phyloP scores from a whole-genome alignment of 2,329 filamentous ascomycete species.

The Sphaerostilbella broomeana region DNA sequence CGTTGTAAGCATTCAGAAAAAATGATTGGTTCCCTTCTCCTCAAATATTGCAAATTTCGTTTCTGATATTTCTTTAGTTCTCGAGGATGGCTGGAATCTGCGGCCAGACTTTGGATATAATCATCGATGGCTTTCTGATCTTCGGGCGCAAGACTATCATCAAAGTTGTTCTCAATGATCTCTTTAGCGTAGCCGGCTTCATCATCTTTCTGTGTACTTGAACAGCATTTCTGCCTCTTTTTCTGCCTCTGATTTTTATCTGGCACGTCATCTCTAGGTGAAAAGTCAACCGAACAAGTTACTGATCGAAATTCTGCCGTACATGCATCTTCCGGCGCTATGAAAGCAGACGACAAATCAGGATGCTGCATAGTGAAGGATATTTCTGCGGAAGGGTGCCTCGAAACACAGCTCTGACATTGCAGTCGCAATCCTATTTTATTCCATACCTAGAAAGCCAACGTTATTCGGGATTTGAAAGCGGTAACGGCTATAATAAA shows the following conservation, averaged over 20 bases:
- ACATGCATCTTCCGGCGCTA: slow-evolving; percentile 21
- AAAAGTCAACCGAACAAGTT: slow-evolving; percentile 22
- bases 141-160: slow-evolving; percentile 14
- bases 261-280: slow-evolving; percentile 1
- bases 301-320: slow-evolving; percentile 23
- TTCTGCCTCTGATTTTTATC: neutral
- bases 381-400: slow-evolving; percentile 17
- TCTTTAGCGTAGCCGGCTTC: neutral
- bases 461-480: too few species aligned
- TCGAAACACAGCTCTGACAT: slow-evolving; percentile 7
- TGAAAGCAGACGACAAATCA: slow-evolving; percentile 25
- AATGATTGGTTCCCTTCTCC: too few species aligned
- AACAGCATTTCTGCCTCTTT: slow-evolving; percentile 13
- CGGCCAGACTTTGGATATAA: slow-evolving; percentile 22
- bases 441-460: slow-evolving; percentile 24
- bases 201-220: neutral
- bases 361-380: slow-evolving; percentile 33
- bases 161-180: slow-evolving; percentile 14
- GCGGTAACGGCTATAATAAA: too few species aligned
- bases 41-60: too few species aligned
- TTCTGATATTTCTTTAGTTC: too few species aligned
- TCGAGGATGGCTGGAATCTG: too few species aligned
- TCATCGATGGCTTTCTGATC: slow-evolving; percentile 25
- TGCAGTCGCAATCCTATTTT: slow-evolving; percentile 25
- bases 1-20: neutral